Evolutionary conservation across 805 yeast genomes (phyloP), one percentile per base, ranked within the genome.

Genomic region (Metschnikowia arizonensis): DNA sequence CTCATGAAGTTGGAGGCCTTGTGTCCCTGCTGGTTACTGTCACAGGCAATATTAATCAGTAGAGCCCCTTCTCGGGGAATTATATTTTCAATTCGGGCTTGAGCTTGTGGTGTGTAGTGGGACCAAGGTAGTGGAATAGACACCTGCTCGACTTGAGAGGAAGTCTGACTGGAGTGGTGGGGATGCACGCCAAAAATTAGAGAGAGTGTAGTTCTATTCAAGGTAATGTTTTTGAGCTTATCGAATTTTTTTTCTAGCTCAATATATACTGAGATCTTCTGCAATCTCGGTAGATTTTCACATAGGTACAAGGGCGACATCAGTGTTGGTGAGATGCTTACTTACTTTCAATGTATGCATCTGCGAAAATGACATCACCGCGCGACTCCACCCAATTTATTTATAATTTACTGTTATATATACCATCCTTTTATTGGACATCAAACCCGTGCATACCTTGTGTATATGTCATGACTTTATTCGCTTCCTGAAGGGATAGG

Each of bases 201-300:
- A 5, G 21, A 3, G 10, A 39, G 42, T 8, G 29, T 23, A 7
- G 23, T 23, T 8, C 14, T 33, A 3, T 18, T 11, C 21, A 37
- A 37, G n/a, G 14, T 15, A 10, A 39, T 12, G 6, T 19, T 31
- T 17, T 31, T 39, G 19, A 39, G 33, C 15, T 39, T 39, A 10
- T 11, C 23, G 29, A 6, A 33, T 4, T 9, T n/a, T 6, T 12
- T n/a, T 11, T 11, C 46, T 14, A 23, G 40, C 30, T 23, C 47
- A n/a, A 21, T 15, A 33, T 26, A 35, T 33, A 52, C 45, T 15
- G 56, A 44, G 21, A 52, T 42, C 37, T 52, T 55, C 15, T 42
- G 45, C 7, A 54, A 38, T 33, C 56, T 46, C 33, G 57, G 56
- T 25, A 54, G 50, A 19, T 48, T 41, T 34, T 54, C 57, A 9